Evolutionary conservation across 192 early-diverging fungal species (phyloP).

Genomic region (Spinellus fusiger): DNA sequence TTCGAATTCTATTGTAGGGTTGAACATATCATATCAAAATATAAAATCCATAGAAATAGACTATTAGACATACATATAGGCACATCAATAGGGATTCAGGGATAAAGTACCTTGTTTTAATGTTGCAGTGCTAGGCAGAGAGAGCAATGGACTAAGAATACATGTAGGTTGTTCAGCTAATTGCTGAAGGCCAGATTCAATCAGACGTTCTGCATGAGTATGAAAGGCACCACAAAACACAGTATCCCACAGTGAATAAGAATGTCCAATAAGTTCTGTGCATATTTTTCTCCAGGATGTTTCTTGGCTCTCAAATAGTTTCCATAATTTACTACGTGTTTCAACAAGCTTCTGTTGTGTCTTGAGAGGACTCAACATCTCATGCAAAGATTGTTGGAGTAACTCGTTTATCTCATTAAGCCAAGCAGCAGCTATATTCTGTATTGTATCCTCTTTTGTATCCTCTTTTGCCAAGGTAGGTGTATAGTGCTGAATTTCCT

Average conservation of each 20-base stretch:
- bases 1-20: background rate
- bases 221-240: slow-evolving; percentile 37
- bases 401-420: slow-evolving; percentile 24
- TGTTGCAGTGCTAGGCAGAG: background rate
- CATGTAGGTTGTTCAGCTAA: slow-evolving; percentile 37
- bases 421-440: slow-evolving; percentile 26
- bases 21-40: no score
- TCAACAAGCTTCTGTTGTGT: background rate
- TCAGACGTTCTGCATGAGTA: slow-evolving; percentile 33
- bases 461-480: slow-evolving; percentile 33
- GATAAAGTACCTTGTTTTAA: no score
- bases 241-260: slow-evolving; percentile 39
- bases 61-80: no score
- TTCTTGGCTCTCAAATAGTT: background rate
- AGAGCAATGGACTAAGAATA: slow-evolving; percentile 18
- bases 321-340: slow-evolving; percentile 1
- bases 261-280: slow-evolving; percentile 17
- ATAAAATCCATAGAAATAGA: no score
- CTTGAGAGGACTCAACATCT: background rate
- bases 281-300: slow-evolving; percentile 18
- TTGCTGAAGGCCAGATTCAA: slow-evolving; percentile 22
- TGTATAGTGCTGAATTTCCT: slow-evolving; percentile 46
- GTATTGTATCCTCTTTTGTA: slow-evolving; percentile 28
- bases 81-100: no score
- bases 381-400: slow-evolving; percentile 5